Evolutionary conservation across 768 basidiomycete species (phyloP).

Genomic region (Mycena crocata): DNA sequence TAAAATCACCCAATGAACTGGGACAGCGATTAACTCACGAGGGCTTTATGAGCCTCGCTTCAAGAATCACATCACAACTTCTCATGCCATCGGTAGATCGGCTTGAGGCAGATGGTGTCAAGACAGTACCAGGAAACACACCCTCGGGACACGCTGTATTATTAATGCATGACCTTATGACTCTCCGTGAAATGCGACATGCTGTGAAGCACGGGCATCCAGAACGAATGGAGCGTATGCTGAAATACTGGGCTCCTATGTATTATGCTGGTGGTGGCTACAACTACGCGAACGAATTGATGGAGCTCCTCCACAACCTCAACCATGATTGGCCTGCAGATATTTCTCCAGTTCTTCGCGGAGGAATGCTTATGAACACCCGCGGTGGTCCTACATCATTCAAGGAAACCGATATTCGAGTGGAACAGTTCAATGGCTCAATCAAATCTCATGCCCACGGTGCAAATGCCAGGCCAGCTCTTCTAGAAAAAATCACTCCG

Average conservation of each 20-base stretch:
- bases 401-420: slow-evolving; percentile 39
- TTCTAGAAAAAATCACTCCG: slow-evolving; percentile 38
- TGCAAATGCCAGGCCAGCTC: slow-evolving; percentile 32
- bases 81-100: slow-evolving; percentile 12
- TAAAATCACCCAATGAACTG: background rate
- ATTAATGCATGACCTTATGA: slow-evolving; percentile 33
- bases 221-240: slow-evolving; percentile 25
- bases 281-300: slow-evolving; percentile 40
- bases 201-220: slow-evolving; percentile 38
- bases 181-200: slow-evolving; percentile 33
- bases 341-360: slow-evolving; percentile 27
- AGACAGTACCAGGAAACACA: slow-evolving; percentile 6
- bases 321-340: slow-evolving; percentile 37
- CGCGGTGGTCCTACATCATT: slow-evolving; percentile 26
- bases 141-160: slow-evolving; percentile 17
- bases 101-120: slow-evolving; percentile 14
- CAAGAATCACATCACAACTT: background rate
- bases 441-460: slow-evolving; percentile 39
- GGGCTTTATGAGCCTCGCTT: too few species aligned
- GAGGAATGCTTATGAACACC: slow-evolving; percentile 39
- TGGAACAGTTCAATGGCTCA: slow-evolving; percentile 38
- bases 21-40: slow-evolving; percentile 8
- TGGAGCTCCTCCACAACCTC: slow-evolving; percentile 40
- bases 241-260: slow-evolving; percentile 38
- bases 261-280: slow-evolving; percentile 35